These are phyloP conservation scores for Teunomyces stri DNA, from an alignment of 805 yeast species.

Conservation along the genomic window DNA sequence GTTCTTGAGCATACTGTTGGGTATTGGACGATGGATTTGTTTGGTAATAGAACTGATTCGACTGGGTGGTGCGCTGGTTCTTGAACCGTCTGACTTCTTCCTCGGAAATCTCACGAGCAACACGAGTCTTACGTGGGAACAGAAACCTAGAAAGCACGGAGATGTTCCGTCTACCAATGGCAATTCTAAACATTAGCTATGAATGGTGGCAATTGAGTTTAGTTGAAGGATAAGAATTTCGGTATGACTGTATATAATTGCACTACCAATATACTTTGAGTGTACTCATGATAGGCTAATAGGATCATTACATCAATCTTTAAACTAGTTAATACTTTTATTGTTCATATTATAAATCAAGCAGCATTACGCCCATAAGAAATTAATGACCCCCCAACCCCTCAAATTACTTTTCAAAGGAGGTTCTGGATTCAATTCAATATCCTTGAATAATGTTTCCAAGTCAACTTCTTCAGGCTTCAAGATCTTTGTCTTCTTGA, in stretches of 20 bases:
- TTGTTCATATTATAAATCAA: background rate
- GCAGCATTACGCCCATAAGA: conserved; percentile 17
- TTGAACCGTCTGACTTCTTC: conserved; percentile 30
- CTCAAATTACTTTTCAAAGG: conserved; percentile 14
- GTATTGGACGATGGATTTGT: conserved; percentile 26
- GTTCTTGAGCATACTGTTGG: conserved; percentile 19
- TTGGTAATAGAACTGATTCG: conserved; percentile 22
- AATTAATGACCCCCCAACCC: conserved; percentile 18
- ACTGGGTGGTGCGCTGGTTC: conserved; percentile 8
- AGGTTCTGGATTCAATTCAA: conserved; percentile 28
- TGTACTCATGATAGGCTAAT: no score
- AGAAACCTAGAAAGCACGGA: background rate
- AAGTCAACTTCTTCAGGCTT: conserved; percentile 20
- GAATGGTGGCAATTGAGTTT: background rate
- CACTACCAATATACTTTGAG: no score
- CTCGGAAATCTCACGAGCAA: conserved; percentile 31
- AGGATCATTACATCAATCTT: no score
- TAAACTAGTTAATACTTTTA: no score
- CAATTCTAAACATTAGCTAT: background rate
- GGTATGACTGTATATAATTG: background rate
- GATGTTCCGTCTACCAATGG: background rate
- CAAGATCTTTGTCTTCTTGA: conserved; percentile 23
- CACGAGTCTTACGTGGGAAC: conserved; percentile 12
- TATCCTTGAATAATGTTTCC: conserved; percentile 23
- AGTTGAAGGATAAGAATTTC: background rate